Base-by-base conservation (phyloP, 2,329 filamentous ascomycete genomes). In the Setomelanomma holmii region DNA sequence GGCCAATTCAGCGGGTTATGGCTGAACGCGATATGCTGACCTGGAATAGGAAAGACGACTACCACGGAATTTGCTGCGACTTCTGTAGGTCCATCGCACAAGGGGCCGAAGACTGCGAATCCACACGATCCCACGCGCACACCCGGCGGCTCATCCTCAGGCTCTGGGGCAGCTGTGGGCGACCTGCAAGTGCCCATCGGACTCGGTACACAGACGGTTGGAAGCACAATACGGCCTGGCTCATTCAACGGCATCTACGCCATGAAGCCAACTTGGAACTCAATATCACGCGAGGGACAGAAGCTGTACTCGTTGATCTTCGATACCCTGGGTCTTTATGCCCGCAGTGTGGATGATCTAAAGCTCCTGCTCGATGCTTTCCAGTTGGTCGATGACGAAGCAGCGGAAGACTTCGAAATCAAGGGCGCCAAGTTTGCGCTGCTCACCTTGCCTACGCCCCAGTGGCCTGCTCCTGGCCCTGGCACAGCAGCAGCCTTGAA, bases 81-180 rank as follows among this genome's bases (percentile, higher is more conserved):
- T 0, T 78, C 77, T 1, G 69, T 76, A 12, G 85, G 85, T 0
- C 61, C 61, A 12, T 55, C 57, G 17, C 45, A 66, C 49, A 61
- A 59, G 27, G 62, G 62, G 2, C 78, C 81, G 1, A 77, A 77
- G 44, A 86, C 85, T 1, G 66, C 71, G 3, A 90, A 90, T 64
- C 85, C 87, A 0, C 82, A 84, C 54, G 75, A 81, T 53, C 53
- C 73, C 0, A 53, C 51, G 0, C 77, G 80, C 4, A 89, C 87
- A 0, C 87, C 87, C 0, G 87, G 87, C 1, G 87, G 87, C 40
- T 89, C 86, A 0, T 89, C 86, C 0, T 85, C 86, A 0, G 87
- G 88, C 0, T 89, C 86, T 0, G 87, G 79, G 0, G 86, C 87
- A 0, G 86, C 85, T 0, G 86, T 90, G 0, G 86, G 77, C 5